A percentile compares a stretch with the other conserved stretches of the same genome.
Evolutionary conservation across 2,329 filamentous ascomycete species (phyloP).

Genomic region (Basipetospora sp.): DNA sequence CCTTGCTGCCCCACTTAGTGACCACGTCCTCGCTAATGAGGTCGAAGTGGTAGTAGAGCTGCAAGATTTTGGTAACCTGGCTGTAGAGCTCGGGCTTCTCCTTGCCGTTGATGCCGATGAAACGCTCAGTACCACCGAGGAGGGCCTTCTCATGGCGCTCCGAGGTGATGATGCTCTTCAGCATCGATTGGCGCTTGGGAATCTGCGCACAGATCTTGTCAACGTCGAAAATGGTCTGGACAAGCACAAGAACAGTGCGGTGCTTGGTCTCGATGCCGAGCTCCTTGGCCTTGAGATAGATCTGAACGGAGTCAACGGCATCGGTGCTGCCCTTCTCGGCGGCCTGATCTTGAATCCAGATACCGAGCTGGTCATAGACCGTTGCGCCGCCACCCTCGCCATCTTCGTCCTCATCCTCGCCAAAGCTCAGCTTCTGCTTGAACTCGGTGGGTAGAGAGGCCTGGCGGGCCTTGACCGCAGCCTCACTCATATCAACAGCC

Average conservation of each 20-base stretch:
- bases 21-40: conserved; percentile 77
- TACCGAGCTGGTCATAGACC: conserved; percentile 78
- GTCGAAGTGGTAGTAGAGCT: conserved; percentile 82
- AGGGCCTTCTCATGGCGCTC: conserved; percentile 93
- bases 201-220: conserved; percentile 83
- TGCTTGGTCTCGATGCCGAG: conserved; percentile 89
- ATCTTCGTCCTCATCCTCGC: conserved; percentile 67
- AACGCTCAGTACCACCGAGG: conserved; percentile 85
- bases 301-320: conserved; percentile 73
- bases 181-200: conserved; percentile 63
- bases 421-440: conserved; percentile 77
- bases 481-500: conserved; percentile 92
- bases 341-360: conserved; percentile 71
- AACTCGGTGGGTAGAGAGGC: conserved; percentile 87
- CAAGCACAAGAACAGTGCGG: conserved; percentile 79
- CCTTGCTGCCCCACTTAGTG: conserved; percentile 82
- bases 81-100: conserved; percentile 63
- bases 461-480: conserved; percentile 85
- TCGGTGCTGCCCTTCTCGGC: conserved; percentile 57
- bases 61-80: conserved; percentile 71
- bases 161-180: conserved; percentile 81
- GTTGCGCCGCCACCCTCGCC: conserved; percentile 61
- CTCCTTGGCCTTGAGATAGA: conserved; percentile 95
- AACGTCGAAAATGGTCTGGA: conserved; percentile 75
- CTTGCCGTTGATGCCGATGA: conserved; percentile 56